Base-by-base conservation (phyloP, 148 eudicot species). In the Fagopyrum homotropicum region DNA sequence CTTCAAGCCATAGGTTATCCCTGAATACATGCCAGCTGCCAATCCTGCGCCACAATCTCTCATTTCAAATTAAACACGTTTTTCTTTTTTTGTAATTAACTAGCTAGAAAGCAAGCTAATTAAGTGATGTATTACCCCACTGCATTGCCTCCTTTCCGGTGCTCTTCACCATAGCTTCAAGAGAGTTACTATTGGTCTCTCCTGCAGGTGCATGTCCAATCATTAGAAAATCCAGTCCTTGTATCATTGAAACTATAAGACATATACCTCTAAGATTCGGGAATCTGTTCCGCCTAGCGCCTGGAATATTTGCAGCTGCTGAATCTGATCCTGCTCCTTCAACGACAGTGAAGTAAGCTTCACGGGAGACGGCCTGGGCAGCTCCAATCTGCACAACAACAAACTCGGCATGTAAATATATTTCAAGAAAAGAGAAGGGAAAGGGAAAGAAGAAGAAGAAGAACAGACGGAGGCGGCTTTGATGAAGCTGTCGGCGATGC, bases 21-120 rank as follows among this genome's bases (percentile, higher is more conserved):
- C 97, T 0, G 97, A 94, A 66, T 90, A 94, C 88, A 91, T 77
- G 74, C 98, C 98, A 1, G 96, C 98, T 55, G 92, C 93, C 70
- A 94, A 47, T 55, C 98, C 98, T 93, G 84, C 73, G 80, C 10
- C 17, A 45, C 10, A 35, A 5, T 35, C 43, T 10, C 44, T 29
- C 16, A 6, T 55, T 55, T 10, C 12, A 50, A 50, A 9, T 50
- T 50, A 2, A 0, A 55, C 22, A 15, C 17, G n/a, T 54, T 3
- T 5, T 55, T 5, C 5, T 55, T 8, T 15, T 2, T 35, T 35
- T 35, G 40, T 35, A 35, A 22, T 22, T 2, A 57, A 17, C n/a
- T 6, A 57, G 6, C 7, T 3, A 0, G 1, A 22, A 6, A 7
- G 2, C 22, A 10, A 57, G 9, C 64, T 22, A 49, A 57, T 2